Base-by-base conservation (phyloP, 2,329 filamentous ascomycete species). In the Ceratocystis harringtonii region DNA sequence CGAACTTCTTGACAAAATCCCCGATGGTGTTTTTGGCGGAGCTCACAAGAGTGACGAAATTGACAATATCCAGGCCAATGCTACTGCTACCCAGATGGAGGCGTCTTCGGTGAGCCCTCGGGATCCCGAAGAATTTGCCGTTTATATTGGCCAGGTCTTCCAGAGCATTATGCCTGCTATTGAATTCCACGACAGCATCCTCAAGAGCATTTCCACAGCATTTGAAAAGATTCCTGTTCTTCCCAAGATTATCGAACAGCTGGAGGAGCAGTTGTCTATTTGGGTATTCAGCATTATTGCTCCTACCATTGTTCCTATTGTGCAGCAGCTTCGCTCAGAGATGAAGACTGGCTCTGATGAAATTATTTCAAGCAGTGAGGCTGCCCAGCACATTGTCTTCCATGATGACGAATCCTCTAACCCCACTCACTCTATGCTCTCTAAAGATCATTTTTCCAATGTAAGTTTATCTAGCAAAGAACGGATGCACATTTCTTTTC, bases 381-480 rank as follows among this genome's bases (percentile, higher is more conserved):
- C 87, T 63, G 87, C 95, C 78, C 91, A 96, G 76, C 84, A 88
- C 71, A 82, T 95, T 70, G 90, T 96, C 62, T 96, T 96, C 75
- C 76, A 88, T 57, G 86, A 96, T 69, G 87, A 95, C 72, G 68
- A 81, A 63, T 88, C 78, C 68, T 85, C 84, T 22, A 87, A 96
- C 72, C 92, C 92, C 0, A 96, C 92, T 1, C 92, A 96, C 77
- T 95, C 90, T 22, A 96, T 96, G 92, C 79, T 96, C 63, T 91
- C 90, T 67, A 96, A 96, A 78, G 92, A 96, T 71, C 92, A 96
- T 76, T 96, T 96, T 75, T 89, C 87, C 69, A 95, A 95, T 72
- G 79, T 87, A 74, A 75, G 79, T 70, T 25, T 10, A 57, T 19
- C 36, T 15, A 28, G 50, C 5, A 55, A 28, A 43, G 19, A 19